Conservation (phyloP, 768 basidiomycete species). For the Tylopilus subfusipes region DNA sequence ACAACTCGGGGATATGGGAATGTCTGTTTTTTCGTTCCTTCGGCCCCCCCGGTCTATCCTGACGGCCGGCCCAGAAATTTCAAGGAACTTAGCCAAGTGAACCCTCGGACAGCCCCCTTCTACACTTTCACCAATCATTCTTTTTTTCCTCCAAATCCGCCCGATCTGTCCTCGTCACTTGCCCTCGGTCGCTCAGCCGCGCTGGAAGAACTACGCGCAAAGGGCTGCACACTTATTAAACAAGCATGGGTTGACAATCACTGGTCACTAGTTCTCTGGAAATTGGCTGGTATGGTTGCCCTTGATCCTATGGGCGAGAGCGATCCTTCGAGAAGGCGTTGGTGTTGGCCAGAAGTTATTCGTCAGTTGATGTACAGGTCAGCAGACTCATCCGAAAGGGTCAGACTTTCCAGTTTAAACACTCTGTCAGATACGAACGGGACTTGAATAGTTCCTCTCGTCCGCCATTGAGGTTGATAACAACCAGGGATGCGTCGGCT, state of each 20-base stretch:
- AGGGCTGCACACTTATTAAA: conserved; percentile 67
- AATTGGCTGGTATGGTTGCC: conserved; percentile 79
- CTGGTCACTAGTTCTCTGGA: conserved; percentile 91
- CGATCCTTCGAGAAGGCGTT: conserved; percentile 48
- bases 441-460: conserved; percentile 77
- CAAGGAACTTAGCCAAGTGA: conserved; percentile 51
- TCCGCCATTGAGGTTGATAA: conserved; percentile 76
- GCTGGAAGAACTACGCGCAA: conserved; percentile 48
- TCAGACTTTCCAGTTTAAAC: conserved; percentile 1
- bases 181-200: conserved; percentile 52
- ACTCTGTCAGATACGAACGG: conserved; percentile 72
- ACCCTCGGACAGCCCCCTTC: conserved; percentile 50
- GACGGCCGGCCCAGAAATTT: conserved; percentile 40
- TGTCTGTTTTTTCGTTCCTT: conserved; percentile 40
- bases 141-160: conserved; percentile 24
- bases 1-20: conserved; percentile 48
- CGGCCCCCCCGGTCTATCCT: neutral
- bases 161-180: conserved; percentile 17
- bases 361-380: conserved; percentile 86
- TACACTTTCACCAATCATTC: conserved; percentile 53
- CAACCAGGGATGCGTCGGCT: conserved; percentile 78
- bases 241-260: conserved; percentile 89
- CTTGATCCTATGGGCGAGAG: conserved; percentile 63
- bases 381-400: conserved; percentile 8
- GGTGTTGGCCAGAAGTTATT: conserved; percentile 82